These are phyloP conservation scores for Iberis pinnata DNA, from an alignment of 345 rosid species.

Conservation along the genomic window DNA sequence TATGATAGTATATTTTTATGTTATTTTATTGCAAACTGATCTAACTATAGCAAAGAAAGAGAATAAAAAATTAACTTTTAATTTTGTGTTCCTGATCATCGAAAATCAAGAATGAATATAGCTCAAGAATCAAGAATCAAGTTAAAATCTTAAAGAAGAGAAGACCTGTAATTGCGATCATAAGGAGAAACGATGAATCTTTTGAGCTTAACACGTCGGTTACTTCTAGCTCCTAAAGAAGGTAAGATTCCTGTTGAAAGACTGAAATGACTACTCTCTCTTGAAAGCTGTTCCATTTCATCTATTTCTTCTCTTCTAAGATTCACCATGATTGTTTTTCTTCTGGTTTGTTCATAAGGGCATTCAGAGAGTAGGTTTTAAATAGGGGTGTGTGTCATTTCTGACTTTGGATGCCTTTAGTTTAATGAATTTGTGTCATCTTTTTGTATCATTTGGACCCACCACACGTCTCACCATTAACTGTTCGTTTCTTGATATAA, in stretches of 20 bases:
- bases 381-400: conserved; percentile 6
- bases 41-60: not conserved
- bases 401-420: conserved; percentile 19
- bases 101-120: not conserved
- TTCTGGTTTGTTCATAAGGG: not conserved
- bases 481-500: not conserved
- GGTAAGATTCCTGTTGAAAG: conserved; percentile 79
- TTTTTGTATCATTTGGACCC: conserved; percentile 17
- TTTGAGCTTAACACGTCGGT: conserved; percentile 60
- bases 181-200: conserved; percentile 64
- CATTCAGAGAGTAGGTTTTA: not conserved
- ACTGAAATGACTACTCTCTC: conserved; percentile 84
- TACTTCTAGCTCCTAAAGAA: conserved; percentile 84
- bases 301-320: conserved; percentile 48
- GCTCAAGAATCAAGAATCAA: not conserved
- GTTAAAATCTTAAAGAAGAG: no score
- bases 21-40: not conserved
- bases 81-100: conserved; percentile 3
- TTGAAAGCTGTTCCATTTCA: conserved; percentile 67
- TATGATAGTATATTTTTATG: not conserved
- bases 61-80: not conserved
- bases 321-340: conserved; percentile 17
- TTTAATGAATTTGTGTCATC: conserved; percentile 8
- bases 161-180: conserved; percentile 72
- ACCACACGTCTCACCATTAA: conserved; percentile 20